Evolutionary conservation across 176 grass and related monocot genomes (phyloP).

Genomic region (Dendrocalamus sinicus): DNA sequence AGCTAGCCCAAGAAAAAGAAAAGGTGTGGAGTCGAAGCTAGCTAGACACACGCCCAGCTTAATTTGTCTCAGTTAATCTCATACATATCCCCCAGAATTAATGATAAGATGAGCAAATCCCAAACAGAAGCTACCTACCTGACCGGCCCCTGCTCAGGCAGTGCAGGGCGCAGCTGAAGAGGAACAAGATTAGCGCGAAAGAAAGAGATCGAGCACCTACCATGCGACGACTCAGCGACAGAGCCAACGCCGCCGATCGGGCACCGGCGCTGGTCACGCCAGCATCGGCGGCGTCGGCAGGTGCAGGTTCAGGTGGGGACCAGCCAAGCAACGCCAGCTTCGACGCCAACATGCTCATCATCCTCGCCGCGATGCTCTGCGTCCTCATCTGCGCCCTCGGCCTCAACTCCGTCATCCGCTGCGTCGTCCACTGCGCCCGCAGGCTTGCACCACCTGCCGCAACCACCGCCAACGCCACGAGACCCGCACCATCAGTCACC

Average conservation of each 20-base stretch:
- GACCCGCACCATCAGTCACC: not conserved
- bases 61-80: not conserved
- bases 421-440: slow-evolving; percentile 50
- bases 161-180: not conserved
- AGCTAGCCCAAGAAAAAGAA: not conserved
- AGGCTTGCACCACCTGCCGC: slow-evolving; percentile 25
- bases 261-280: slow-evolving; percentile 40
- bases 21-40: too few relatives aligned
- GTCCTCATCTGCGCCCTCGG: slow-evolving; percentile 65
- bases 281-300: not conserved
- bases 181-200: not conserved
- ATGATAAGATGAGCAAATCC: not conserved
- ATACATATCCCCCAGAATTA: not conserved
- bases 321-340: slow-evolving; percentile 35
- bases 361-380: slow-evolving; percentile 77
- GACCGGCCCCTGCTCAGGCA: not conserved
- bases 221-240: slow-evolving; percentile 42
- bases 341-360: slow-evolving; percentile 68
- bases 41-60: too few relatives aligned
- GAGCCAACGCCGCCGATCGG: not conserved
- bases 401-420: slow-evolving; percentile 68
- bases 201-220: too few relatives aligned
- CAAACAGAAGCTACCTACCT: not conserved
- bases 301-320: not conserved
- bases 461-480: not conserved